Conservation (phyloP, 768 basidiomycete species). For the Suillus cothurnatus region DNA sequence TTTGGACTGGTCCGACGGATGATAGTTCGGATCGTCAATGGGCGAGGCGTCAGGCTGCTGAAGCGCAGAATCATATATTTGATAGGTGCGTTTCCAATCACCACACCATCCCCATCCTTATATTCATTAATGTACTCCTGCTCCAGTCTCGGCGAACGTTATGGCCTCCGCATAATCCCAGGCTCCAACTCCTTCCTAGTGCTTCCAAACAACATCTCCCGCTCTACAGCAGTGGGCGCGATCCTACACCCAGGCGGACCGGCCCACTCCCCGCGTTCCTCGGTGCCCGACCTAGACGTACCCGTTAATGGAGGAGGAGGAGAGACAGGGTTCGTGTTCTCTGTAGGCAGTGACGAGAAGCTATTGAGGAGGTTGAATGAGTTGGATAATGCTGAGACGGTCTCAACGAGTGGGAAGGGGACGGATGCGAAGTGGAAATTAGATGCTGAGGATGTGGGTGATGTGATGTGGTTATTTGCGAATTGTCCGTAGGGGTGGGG, state of each 20-base stretch:
- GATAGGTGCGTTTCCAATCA: constrained; percentile 56
- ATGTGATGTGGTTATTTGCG: constrained; percentile 38
- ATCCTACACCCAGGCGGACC: constrained; percentile 69
- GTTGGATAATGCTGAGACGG: constrained; percentile 71
- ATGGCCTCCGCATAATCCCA: constrained; percentile 81
- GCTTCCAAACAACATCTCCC: constrained; percentile 79
- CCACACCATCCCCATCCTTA: background rate
- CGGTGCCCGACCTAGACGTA: constrained; percentile 30
- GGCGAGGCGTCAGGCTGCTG: constrained; percentile 85
- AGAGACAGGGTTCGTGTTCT: constrained; percentile 62
- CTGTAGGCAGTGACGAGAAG: constrained; percentile 77
- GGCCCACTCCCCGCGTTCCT: constrained; percentile 34
- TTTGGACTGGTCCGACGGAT: constrained; percentile 61
- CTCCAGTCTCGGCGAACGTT: constrained; percentile 74
- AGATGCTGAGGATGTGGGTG: constrained; percentile 37
- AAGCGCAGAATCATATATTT: constrained; percentile 92
- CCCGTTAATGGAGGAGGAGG: constrained; percentile 38
- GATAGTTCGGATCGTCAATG: constrained; percentile 68
- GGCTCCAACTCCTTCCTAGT: constrained; percentile 81
- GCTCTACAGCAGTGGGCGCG: constrained; percentile 82
- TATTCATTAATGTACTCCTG: background rate
- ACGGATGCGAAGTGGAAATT: constrained; percentile 79
- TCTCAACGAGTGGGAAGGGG: constrained; percentile 69
- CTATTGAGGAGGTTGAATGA: constrained; percentile 75
- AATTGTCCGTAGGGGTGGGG: background rate